phyloP scores from a whole-genome alignment of 129 eudicot species.

The Flaveria robusta region DNA sequence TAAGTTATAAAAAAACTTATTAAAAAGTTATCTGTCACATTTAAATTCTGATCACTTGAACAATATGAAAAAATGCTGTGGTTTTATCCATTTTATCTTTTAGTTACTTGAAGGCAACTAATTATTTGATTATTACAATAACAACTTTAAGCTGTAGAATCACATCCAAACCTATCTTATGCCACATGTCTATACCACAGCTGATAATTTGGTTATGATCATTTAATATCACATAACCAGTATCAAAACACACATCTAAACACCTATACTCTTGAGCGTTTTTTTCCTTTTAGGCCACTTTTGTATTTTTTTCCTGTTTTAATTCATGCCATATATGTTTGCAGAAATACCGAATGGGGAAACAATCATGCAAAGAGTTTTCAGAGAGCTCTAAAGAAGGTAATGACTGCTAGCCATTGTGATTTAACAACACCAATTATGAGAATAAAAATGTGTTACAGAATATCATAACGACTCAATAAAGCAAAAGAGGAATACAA shows the following conservation, averaged over 20 bases:
- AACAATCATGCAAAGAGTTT: constrained; percentile 68
- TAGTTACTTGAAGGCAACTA: neutral
- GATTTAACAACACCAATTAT: neutral
- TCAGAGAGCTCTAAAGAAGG: constrained; percentile 77
- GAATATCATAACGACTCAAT: neutral
- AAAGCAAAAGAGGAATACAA: neutral
- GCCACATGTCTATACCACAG: neutral
- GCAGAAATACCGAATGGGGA: constrained; percentile 79
- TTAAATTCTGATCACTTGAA: neutral
- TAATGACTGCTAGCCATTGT: constrained; percentile 26
- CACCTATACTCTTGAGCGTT: neutral
- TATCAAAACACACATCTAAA: neutral
- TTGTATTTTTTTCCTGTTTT: neutral
- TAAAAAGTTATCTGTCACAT: neutral
- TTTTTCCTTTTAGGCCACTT: neutral
- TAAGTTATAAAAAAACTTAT: neutral
- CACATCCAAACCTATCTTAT: neutral
- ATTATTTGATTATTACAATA: neutral
- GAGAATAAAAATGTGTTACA: neutral
- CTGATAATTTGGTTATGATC: constrained; percentile 1
- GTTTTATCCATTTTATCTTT: neutral
- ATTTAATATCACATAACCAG: neutral
- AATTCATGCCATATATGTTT: constrained; percentile 16
- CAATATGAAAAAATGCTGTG: neutral
- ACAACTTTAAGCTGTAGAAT: neutral